Evolutionary conservation across 768 basidiomycete species (phyloP).

Genomic region (Gymnopilus junonius): DNA sequence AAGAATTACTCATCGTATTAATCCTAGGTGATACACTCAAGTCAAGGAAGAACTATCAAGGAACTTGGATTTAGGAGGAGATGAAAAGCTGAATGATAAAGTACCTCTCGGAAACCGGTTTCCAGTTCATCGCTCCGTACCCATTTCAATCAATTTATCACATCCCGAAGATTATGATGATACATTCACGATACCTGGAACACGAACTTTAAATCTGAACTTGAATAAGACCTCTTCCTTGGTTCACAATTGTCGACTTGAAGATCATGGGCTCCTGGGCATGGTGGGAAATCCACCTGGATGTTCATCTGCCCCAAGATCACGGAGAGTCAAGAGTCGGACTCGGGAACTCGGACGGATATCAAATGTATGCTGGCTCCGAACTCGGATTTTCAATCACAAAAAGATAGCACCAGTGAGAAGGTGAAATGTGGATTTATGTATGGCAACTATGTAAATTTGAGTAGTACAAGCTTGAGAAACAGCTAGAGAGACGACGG

Average conservation of each 20-base stretch:
- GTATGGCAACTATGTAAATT: neutral
- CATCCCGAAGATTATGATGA: neutral
- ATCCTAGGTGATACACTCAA: no score
- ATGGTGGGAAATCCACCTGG: neutral
- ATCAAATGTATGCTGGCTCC: neutral
- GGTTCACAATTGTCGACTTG: neutral
- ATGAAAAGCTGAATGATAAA: neutral
- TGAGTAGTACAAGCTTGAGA: constrained; percentile 1
- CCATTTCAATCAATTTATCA: neutral
- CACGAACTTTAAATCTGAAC: neutral
- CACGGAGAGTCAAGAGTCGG: neutral
- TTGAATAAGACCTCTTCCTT: neutral
- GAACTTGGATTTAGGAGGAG: no score
- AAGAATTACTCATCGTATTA: no score
- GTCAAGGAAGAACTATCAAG: no score
- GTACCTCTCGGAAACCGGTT: neutral
- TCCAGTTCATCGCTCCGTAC: neutral
- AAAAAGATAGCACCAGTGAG: neutral
- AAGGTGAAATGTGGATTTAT: neutral
- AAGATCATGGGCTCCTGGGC: neutral
- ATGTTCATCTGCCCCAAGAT: neutral
- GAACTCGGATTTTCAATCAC: neutral
- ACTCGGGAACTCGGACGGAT: constrained; percentile 2
- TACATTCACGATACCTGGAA: neutral
- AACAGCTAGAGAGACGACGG: neutral